phyloP scores from a whole-genome alignment of 257 asterid species.

The Plantago major region DNA sequence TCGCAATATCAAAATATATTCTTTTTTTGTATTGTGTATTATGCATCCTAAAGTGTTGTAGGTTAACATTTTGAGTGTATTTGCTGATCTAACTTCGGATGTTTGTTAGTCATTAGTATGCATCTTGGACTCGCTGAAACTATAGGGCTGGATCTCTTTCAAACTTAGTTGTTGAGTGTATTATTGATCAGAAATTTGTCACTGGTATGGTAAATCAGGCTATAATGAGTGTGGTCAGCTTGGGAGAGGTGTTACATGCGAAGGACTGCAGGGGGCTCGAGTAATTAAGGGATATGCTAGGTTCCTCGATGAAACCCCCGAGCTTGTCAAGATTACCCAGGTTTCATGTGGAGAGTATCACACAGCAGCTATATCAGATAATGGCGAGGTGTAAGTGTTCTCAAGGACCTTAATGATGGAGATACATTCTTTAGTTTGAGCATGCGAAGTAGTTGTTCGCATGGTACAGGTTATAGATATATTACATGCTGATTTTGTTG shows the following conservation, averaged over 20 bases:
- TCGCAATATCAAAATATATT: not conserved
- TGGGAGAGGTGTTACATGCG: constrained; percentile 95
- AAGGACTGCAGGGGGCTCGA: constrained; percentile 95
- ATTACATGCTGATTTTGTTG: constrained; percentile 6
- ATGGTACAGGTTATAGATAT: constrained; percentile 28
- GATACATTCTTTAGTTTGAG: constrained; percentile 30
- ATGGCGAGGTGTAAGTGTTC: constrained; percentile 97
- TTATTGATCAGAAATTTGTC: constrained; percentile 51
- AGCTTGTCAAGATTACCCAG: constrained; percentile 81
- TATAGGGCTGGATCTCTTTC: constrained; percentile 25
- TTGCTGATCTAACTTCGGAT: not conserved
- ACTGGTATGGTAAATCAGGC: constrained; percentile 76
- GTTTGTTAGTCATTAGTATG: constrained; percentile 10
- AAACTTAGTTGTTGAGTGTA: constrained; percentile 22
- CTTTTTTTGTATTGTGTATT: constrained; percentile 1
- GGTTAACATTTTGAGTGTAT: no score
- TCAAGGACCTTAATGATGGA: constrained; percentile 39
- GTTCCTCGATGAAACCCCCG: constrained; percentile 95
- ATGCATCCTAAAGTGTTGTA: not conserved
- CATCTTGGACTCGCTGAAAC: constrained; percentile 18
- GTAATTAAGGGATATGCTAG: constrained; percentile 73
- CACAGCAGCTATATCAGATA: constrained; percentile 80
- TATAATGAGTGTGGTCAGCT: constrained; percentile 98
- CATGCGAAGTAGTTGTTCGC: constrained; percentile 34
- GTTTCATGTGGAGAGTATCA: constrained; percentile 98